Conservation (phyloP, 768 basidiomycete species). For the Trametes meyenii region DNA sequence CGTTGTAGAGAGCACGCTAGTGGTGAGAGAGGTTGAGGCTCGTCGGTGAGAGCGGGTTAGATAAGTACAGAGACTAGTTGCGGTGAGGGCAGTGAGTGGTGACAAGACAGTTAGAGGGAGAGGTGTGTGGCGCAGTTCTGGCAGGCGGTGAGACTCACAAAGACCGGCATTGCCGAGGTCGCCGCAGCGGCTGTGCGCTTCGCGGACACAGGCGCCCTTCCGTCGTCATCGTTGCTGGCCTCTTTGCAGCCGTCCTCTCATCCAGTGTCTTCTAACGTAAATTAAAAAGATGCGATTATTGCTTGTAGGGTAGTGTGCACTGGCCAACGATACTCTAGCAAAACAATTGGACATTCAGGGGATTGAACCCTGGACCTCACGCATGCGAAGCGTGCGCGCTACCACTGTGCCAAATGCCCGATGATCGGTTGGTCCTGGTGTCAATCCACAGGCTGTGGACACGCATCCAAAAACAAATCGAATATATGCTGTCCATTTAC, state of each 20-base stretch:
- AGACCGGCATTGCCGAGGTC: background rate
- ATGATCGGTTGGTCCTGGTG: background rate
- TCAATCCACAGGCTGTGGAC: background rate
- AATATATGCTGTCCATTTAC: no score
- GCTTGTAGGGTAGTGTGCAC: background rate
- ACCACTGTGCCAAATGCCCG: slow-evolving; percentile 41
- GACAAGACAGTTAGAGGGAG: background rate
- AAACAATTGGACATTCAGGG: slow-evolving; percentile 33
- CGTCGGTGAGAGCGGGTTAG: slow-evolving; percentile 11
- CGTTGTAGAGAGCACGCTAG: no score
- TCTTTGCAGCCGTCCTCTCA: no score
- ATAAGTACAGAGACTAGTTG: slow-evolving; percentile 9
- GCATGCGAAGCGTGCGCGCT: slow-evolving; percentile 42
- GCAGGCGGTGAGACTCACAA: background rate
- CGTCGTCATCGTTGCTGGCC: background rate
- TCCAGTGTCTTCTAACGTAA: no score
- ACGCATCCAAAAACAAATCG: no score
- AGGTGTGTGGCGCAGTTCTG: background rate
- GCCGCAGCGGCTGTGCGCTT: background rate
- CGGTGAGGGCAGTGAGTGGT: slow-evolving; percentile 5
- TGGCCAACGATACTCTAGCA: background rate
- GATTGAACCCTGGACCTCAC: slow-evolving; percentile 40
- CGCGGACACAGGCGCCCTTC: background rate
- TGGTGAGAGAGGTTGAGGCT: slow-evolving; percentile 15
- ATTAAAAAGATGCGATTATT: no score